Evolutionary conservation across 2,329 filamentous ascomycete genomes (phyloP).

Genomic region (Aureobasidium vineae): DNA sequence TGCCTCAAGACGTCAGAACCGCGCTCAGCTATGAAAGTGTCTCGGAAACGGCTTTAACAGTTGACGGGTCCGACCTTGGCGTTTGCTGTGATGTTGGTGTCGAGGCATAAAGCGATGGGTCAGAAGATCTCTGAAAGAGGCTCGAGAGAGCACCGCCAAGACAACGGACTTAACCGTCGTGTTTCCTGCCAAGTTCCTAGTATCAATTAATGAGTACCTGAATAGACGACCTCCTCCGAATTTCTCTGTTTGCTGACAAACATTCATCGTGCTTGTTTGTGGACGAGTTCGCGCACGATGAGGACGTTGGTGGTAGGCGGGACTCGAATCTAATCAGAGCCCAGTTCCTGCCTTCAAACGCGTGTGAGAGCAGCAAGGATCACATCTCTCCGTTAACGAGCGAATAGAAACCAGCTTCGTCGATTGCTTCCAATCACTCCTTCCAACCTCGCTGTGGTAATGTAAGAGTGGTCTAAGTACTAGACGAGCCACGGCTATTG

Average conservation of each 20-base stretch:
- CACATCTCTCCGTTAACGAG: not conserved
- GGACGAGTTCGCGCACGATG: no score
- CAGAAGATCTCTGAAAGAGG: not conserved
- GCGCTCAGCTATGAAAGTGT: not conserved
- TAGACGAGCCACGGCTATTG: no score
- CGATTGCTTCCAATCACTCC: not conserved
- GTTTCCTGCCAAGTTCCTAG: not conserved
- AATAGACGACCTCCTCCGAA: no score
- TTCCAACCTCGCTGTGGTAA: not conserved
- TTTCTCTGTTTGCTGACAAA: no score
- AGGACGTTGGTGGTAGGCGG: no score
- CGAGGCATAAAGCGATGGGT: not conserved
- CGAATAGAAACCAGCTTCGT: not conserved
- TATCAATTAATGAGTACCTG: no score
- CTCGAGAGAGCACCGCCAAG: not conserved
- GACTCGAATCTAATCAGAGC: no score
- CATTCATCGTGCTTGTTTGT: no score
- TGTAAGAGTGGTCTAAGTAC: not conserved
- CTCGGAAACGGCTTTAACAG: not conserved
- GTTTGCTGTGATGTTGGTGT: not conserved
- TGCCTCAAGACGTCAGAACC: not conserved
- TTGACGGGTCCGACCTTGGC: not conserved
- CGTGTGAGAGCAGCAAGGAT: not conserved
- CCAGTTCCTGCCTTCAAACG: not conserved
- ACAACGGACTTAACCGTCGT: not conserved